Evolutionary conservation across 257 asterid genomes (phyloP).

Genomic region (Datura wrightii): DNA sequence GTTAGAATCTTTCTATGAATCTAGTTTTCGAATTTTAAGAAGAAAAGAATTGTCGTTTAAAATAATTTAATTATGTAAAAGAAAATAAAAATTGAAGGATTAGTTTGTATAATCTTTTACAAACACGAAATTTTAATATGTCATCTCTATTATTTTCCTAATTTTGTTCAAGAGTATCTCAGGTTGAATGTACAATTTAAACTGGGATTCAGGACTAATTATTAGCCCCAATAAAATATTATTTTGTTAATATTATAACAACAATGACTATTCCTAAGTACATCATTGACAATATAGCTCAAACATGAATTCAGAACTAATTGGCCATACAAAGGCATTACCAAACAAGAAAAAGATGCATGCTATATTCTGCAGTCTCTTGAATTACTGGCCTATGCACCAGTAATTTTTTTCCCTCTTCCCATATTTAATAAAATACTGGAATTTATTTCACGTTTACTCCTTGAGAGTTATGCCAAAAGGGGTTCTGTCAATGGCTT

Average conservation of each 20-base stretch:
- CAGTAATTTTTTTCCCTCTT: too few relatives aligned
- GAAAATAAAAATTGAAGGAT: too few relatives aligned
- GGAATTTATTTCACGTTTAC: background rate
- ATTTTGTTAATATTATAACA: background rate
- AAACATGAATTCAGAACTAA: background rate
- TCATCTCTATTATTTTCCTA: too few relatives aligned
- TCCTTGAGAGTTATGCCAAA: slow-evolving; percentile 23
- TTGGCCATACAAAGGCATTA: background rate
- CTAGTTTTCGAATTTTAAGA: too few relatives aligned
- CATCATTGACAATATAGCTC: background rate
- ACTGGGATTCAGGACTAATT: background rate
- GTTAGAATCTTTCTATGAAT: too few relatives aligned
- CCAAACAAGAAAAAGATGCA: background rate
- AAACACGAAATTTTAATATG: too few relatives aligned
- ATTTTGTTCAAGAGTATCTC: background rate
- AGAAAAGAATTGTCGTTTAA: too few relatives aligned
- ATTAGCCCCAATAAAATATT: background rate
- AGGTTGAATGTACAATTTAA: background rate
- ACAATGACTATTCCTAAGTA: background rate
- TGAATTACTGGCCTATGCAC: background rate
- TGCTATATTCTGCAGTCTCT: background rate
- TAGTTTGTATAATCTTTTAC: too few relatives aligned
- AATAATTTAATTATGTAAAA: too few relatives aligned
- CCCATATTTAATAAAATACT: background rate
- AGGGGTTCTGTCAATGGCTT: slow-evolving; percentile 21